A percentile compares a stretch with the other conserved stretches of the same genome.
Evolutionary conservation across 208 protist genomes (phyloP).

Genomic region (Crithidia sp.): DNA sequence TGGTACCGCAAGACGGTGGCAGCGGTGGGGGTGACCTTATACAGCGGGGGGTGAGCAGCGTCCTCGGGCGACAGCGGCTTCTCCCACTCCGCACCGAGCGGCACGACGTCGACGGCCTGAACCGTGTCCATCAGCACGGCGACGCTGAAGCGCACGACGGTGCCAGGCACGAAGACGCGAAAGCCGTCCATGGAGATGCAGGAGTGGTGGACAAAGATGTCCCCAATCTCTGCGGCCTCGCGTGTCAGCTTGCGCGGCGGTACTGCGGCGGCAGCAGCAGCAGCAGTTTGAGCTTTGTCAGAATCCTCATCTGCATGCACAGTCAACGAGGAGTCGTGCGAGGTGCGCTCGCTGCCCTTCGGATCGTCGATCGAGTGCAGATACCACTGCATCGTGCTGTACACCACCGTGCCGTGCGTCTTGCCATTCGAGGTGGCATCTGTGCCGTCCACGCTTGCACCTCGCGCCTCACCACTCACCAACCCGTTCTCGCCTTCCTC

Average conservation of each 20-base stretch:
- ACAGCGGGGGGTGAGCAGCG: conserved; percentile 19
- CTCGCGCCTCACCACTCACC: not conserved
- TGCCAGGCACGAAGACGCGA: conserved; percentile 49
- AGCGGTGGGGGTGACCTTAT: conserved; percentile 32
- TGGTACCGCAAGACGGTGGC: conserved; percentile 30
- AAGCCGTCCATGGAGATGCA: conserved; percentile 66
- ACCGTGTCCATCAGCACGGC: conserved; percentile 53
- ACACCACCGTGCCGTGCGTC: conserved; percentile 31
- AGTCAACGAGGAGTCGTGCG: not conserved
- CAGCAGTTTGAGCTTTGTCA: too few species aligned
- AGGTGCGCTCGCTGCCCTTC: not conserved
- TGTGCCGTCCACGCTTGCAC: not conserved
- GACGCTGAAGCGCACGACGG: conserved; percentile 54
- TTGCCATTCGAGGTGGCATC: conserved; percentile 9
- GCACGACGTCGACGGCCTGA: conserved; percentile 67
- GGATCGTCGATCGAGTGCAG: conserved; percentile 14
- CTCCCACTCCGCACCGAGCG: conserved; percentile 21
- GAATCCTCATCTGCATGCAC: not conserved
- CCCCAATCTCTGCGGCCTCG: conserved; percentile 41
- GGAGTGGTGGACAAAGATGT: conserved; percentile 75
- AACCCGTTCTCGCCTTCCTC: too few species aligned
- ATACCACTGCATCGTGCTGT: conserved; percentile 58
- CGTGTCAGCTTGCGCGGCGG: conserved; percentile 27
- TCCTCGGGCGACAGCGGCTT: conserved; percentile 5
- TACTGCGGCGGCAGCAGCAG: not conserved